These are phyloP conservation scores for Pseudogymnoascus sp. DNA, from an alignment of 2,329 filamentous ascomycete genomes.

Conservation along the genomic window DNA sequence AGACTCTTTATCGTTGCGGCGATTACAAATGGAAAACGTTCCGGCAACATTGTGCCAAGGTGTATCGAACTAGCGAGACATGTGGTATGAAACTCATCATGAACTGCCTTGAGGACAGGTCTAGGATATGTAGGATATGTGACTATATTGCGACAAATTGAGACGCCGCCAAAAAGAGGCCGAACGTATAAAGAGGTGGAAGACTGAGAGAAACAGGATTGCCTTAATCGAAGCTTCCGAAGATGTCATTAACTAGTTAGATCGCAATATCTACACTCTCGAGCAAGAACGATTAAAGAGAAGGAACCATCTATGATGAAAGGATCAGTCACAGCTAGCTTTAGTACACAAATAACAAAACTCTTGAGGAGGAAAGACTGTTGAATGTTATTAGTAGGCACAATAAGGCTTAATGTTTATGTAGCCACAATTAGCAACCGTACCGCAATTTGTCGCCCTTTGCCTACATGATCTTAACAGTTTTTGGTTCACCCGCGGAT, in stretches of 20 bases:
- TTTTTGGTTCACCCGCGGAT: no score
- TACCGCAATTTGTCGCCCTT: no score
- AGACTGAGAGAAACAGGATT: conserved; percentile 46
- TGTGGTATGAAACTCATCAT: conserved; percentile 36
- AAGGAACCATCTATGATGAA: neutral
- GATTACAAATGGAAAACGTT: no score
- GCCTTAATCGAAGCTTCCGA: conserved; percentile 68
- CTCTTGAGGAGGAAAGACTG: neutral
- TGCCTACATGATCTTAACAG: no score
- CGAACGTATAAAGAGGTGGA: conserved; percentile 75
- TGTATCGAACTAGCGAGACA: no score
- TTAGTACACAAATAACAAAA: neutral
- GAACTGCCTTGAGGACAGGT: conserved; percentile 56
- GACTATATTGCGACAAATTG: conserved; percentile 80
- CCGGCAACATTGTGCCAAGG: no score
- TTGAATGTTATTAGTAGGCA: neutral
- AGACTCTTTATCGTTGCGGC: no score
- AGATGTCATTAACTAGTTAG: conserved; percentile 61
- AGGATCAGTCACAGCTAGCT: no score
- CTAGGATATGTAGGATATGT: conserved; percentile 71
- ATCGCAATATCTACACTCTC: conserved; percentile 51
- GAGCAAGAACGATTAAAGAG: conserved; percentile 34
- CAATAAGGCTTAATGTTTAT: no score
- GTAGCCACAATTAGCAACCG: no score
- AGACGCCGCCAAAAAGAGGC: conserved; percentile 69